Evolutionary conservation across 306 rosid species (phyloP).

Genomic region (Vigna hirtella): DNA sequence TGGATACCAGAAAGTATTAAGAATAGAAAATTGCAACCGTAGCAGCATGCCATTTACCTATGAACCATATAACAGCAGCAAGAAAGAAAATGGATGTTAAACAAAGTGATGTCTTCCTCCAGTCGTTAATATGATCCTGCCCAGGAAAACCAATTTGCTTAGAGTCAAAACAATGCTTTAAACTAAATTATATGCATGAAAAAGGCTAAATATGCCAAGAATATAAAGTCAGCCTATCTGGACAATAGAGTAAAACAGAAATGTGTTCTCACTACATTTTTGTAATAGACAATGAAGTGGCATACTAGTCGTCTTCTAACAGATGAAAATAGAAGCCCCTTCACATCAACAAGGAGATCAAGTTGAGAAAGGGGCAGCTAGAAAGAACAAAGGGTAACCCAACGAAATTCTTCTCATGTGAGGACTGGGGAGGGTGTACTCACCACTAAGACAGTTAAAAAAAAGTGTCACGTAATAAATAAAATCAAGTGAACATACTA

Average conservation of each 20-base stretch:
- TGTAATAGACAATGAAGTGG: conserved; percentile 14
- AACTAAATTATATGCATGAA: conserved; percentile 26
- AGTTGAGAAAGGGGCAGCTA: conserved; percentile 6
- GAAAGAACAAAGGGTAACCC: not conserved
- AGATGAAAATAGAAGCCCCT: conserved; percentile 23
- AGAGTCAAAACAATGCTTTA: conserved; percentile 31
- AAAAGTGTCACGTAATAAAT: not conserved
- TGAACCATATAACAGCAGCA: conserved; percentile 81
- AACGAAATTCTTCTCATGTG: not conserved
- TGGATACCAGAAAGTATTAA: conserved; percentile 16
- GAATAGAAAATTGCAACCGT: conserved; percentile 20
- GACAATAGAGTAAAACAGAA: conserved; percentile 14
- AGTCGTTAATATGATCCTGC: conserved; percentile 75
- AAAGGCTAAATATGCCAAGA: conserved; percentile 14
- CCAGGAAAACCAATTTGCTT: conserved; percentile 40
- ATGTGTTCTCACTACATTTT: not conserved
- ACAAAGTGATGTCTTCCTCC: conserved; percentile 75
- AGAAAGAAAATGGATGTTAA: conserved; percentile 76
- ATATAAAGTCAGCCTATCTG: conserved; percentile 24
- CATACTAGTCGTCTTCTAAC: conserved; percentile 3
- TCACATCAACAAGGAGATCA: conserved; percentile 16
- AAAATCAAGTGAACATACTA: conserved; percentile 34
- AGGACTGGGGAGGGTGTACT: not conserved
- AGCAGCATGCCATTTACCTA: conserved; percentile 60
- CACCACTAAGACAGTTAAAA: not conserved